A percentile compares a stretch with the other conserved stretches of the same genome.
phyloP scores from a whole-genome alignment of 2,329 filamentous ascomycete species.

The Monosporascus sp. region DNA sequence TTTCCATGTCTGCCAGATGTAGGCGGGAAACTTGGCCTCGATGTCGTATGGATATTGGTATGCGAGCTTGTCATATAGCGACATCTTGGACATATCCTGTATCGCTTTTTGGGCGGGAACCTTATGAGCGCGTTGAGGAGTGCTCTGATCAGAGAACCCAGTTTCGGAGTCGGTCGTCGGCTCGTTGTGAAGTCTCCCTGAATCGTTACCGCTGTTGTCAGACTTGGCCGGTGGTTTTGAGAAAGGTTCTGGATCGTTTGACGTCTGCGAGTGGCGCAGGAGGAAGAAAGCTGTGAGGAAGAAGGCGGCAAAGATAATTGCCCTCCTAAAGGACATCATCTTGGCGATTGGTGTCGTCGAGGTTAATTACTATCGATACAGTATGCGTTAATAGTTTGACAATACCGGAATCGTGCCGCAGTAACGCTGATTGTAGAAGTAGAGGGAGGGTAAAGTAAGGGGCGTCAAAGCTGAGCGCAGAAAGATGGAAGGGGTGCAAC shows the following conservation, averaged over 20 bases:
- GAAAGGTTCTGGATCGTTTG: conserved; percentile 19
- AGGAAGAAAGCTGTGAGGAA: conserved; percentile 29
- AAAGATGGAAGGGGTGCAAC: too few species aligned
- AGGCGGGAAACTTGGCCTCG: conserved; percentile 84
- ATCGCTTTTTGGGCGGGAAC: conserved; percentile 56
- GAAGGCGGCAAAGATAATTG: conserved; percentile 26
- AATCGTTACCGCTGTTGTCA: conserved; percentile 9
- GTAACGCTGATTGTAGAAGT: too few species aligned
- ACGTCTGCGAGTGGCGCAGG: conserved; percentile 26
- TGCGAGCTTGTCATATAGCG: conserved; percentile 73
- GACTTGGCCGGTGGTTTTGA: conserved; percentile 21
- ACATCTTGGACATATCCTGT: conserved; percentile 65
- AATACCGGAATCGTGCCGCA: neutral
- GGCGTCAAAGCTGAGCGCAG: too few species aligned
- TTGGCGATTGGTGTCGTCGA: conserved; percentile 13
- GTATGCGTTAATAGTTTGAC: neutral
- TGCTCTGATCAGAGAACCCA: conserved; percentile 1
- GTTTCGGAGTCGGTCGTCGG: conserved; percentile 15
- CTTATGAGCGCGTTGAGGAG: conserved; percentile 15
- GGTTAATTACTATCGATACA: neutral
- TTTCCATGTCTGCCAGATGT: conserved; percentile 99
- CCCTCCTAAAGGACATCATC: conserved; percentile 30
- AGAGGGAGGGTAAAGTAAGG: too few species aligned
- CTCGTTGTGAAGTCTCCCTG: conserved; percentile 9
- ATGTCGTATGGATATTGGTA: conserved; percentile 95